Evolutionary conservation across 805 yeast species (phyloP), one percentile per base, ranked within the genome.

Genomic region (Cyberlindnera veronae): DNA sequence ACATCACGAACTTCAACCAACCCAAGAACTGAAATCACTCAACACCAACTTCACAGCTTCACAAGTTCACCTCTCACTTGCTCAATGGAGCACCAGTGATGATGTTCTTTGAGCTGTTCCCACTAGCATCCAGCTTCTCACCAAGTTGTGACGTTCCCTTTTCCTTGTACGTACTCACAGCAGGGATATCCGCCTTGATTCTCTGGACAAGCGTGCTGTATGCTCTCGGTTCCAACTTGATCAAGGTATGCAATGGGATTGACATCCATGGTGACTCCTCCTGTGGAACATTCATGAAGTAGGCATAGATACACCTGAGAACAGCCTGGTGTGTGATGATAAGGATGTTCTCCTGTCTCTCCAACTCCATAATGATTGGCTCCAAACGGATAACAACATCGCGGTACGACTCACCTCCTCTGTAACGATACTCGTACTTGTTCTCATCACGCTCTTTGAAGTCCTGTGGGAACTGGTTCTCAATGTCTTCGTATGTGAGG

Each of bases 201-300:
- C 95, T 74, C 15, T 91, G 84, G 14, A 90, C 98, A 31, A 81
- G 65, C 0, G 99, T 90, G 36, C 81, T 82, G 57, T 87, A 90
- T 0, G 99, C 96, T 42, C 95, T 74, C n/a, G 97, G 96, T 61
- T 93, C 98, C 48, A 93, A 69, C 58, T 88, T 84, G 55, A 93
- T 93, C 60, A 93, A 68, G 0, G 99, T 93, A 60, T 93, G 99
- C 54, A 93, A 69, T 6, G 99, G 99, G 44, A 93, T 95, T 29
- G 95, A 87, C 96, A 93, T 89, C 99, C 99, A 93, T 5, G 99
- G 99, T 43, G 90, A 78, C 61, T 88, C 91, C 54, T 91, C 96
- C 62, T 91, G 98, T 5, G 97, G 96, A 15, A 93, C 95, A 60
- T 93, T 91, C 98, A 93, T 93, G 60, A 90, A 93, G 63, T 93